phyloP scores from a whole-genome alignment of 805 yeast species.

The Peterozyma xylosa region DNA sequence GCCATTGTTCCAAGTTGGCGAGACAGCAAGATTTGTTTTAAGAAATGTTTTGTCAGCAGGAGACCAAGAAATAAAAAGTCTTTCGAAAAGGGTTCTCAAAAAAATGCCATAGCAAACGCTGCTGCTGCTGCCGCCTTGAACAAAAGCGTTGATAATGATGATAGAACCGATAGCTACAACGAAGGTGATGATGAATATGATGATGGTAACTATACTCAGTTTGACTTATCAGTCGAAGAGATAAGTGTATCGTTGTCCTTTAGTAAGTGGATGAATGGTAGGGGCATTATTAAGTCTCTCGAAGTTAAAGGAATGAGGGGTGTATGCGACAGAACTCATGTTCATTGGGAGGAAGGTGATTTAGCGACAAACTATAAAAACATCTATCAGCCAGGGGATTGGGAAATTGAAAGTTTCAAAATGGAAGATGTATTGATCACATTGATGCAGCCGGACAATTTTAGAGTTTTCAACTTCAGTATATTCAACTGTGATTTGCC shows the following conservation, averaged over 20 bases:
- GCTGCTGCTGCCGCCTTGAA: conserved; percentile 18
- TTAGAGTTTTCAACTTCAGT: conserved; percentile 80
- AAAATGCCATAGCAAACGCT: conserved; percentile 60
- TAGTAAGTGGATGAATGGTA: conserved; percentile 82
- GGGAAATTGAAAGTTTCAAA: conserved; percentile 77
- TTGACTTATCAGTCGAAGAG: conserved; percentile 83
- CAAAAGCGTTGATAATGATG: conserved; percentile 7
- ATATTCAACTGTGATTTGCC: conserved; percentile 82
- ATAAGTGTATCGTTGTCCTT: conserved; percentile 76
- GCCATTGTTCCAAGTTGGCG: conserved; percentile 95
- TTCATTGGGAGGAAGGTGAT: conserved; percentile 73
- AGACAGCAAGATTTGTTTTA: conserved; percentile 76
- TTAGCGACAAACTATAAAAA: conserved; percentile 78
- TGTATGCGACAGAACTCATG: conserved; percentile 84
- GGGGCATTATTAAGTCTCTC: conserved; percentile 76
- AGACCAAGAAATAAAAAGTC: conserved; percentile 51
- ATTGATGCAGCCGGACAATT: conserved; percentile 70
- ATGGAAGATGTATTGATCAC: conserved; percentile 84
- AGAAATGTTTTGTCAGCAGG: conserved; percentile 77
- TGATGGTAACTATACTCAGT: conserved; percentile 95
- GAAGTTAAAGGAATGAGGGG: conserved; percentile 86
- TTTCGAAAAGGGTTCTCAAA: conserved; percentile 67
- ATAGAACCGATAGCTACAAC: conserved; percentile 4
- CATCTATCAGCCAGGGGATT: conserved; percentile 76
- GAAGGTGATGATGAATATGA: conserved; percentile 39